A percentile compares a stretch with the other conserved stretches of the same genome.
Evolutionary conservation across 2,329 filamentous ascomycete genomes (phyloP).

Genomic region (Venturia aucupariae): DNA sequence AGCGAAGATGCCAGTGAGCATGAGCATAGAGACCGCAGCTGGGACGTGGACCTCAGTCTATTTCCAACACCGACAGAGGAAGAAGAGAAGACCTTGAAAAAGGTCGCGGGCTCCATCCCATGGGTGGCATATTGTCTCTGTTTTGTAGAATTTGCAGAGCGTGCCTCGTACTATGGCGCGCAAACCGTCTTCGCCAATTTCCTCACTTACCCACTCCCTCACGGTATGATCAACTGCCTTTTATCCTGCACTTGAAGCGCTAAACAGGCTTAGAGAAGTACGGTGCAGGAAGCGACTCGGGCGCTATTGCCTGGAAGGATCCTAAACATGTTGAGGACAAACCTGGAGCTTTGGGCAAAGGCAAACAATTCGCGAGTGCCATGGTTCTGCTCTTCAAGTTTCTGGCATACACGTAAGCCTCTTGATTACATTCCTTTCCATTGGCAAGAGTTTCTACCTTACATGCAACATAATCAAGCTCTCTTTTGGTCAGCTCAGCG

Average conservation of each 20-base stretch:
- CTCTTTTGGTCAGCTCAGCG: no score
- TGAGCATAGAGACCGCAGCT: not conserved
- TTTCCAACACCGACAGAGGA: constrained; percentile 36
- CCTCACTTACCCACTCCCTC: constrained; percentile 50
- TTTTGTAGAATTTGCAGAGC: constrained; percentile 51
- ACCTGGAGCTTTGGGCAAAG: constrained; percentile 22
- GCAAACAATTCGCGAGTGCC: constrained; percentile 45
- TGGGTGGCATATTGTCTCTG: constrained; percentile 48
- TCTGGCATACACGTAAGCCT: constrained; percentile 39
- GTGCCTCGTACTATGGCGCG: constrained; percentile 52
- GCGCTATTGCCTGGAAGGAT: constrained; percentile 24
- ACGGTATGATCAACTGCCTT: constrained; percentile 12
- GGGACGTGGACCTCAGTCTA: not conserved
- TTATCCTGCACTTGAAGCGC: not conserved
- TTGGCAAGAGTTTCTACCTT: no score
- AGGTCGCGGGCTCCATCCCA: constrained; percentile 43
- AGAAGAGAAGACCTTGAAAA: constrained; percentile 37
- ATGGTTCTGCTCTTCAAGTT: constrained; percentile 48
- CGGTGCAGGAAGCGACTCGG: constrained; percentile 26
- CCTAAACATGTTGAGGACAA: constrained; percentile 32
- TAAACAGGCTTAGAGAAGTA: not conserved
- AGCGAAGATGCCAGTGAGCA: not conserved
- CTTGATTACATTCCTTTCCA: not conserved
- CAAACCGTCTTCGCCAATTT: constrained; percentile 51
- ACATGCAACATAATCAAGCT: no score